These are phyloP conservation scores for Thamnidium elegans DNA, from an alignment of 192 early-diverging fungal genomes.

Conservation along the genomic window DNA sequence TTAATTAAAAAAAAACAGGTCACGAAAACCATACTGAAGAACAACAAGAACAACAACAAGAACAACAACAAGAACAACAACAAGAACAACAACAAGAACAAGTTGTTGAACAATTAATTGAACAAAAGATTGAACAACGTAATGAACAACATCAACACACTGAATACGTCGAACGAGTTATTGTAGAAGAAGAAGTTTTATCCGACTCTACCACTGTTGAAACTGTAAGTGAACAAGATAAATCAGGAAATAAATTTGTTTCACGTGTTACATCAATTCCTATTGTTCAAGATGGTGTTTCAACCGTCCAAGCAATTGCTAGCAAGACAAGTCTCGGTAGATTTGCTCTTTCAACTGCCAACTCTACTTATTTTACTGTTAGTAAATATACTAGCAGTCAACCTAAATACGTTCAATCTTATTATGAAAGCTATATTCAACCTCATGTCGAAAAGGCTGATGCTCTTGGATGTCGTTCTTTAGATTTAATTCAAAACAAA, in stretches of 20 bases:
- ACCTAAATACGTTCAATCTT: constrained; percentile 32
- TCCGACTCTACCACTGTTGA: too few species aligned
- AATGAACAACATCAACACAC: neutral
- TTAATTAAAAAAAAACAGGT: neutral
- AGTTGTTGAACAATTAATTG: too few species aligned
- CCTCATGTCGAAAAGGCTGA: constrained; percentile 60
- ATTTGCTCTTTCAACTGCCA: constrained; percentile 32
- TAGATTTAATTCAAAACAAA: constrained; percentile 59
- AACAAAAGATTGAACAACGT: too few species aligned
- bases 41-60: too few species aligned
- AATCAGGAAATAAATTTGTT: constrained; percentile 22
- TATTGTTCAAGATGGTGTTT: constrained; percentile 30
- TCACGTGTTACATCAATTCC: constrained; percentile 36
- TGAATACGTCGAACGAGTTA: neutral
- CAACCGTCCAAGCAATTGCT: constrained; percentile 28
- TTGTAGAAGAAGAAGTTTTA: too few species aligned
- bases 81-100: too few species aligned
- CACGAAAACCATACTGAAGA: neutral
- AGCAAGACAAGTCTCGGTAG: constrained; percentile 30
- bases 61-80: too few species aligned
- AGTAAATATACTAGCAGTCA: constrained; percentile 27
- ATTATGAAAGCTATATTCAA: constrained; percentile 47
- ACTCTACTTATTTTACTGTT: constrained; percentile 22
- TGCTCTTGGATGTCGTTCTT: constrained; percentile 56
- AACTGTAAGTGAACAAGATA: neutral